Percentiles rank a stretch among this genome's conserved stretches.
These are phyloP conservation scores for Mycena leptocephala DNA, from an alignment of 768 basidiomycete genomes.

Conservation along the genomic window DNA sequence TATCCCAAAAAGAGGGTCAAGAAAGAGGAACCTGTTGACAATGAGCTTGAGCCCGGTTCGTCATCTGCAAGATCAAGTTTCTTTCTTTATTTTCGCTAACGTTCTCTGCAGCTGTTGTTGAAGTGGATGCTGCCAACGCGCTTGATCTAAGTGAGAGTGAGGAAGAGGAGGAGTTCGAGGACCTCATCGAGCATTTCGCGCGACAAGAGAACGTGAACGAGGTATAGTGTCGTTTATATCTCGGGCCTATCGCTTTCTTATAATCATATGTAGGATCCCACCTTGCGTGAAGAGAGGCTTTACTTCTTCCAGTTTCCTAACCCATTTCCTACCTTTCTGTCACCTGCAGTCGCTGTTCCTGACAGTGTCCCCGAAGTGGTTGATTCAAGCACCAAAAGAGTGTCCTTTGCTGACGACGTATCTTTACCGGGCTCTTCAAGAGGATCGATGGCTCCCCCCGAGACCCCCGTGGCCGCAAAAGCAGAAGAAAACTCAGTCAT, in stretches of 20 bases:
- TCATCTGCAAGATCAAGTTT: neutral
- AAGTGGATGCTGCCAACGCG: constrained; percentile 70
- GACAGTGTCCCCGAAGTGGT: constrained; percentile 53
- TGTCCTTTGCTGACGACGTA: constrained; percentile 77
- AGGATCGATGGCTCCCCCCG: constrained; percentile 44
- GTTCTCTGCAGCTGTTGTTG: constrained; percentile 39
- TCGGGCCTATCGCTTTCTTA: constrained; percentile 13
- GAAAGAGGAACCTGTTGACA: constrained; percentile 52
- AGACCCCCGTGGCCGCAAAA: constrained; percentile 46
- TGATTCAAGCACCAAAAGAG: constrained; percentile 61
- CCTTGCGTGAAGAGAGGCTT: constrained; percentile 74
- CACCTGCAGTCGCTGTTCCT: constrained; percentile 44
- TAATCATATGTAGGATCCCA: constrained; percentile 59
- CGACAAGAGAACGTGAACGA: constrained; percentile 55
- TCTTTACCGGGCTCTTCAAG: constrained; percentile 45
- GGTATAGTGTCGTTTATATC: constrained; percentile 47
- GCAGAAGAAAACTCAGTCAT: constrained; percentile 55
- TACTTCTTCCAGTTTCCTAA: constrained; percentile 94
- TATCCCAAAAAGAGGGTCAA: constrained; percentile 57
- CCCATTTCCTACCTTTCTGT: constrained; percentile 85
- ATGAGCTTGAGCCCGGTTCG: constrained; percentile 41
- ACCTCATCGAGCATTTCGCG: constrained; percentile 82
- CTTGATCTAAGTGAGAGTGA: constrained; percentile 84
- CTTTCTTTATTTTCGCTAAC: neutral
- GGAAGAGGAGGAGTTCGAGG: constrained; percentile 85